Conservation (phyloP, 345 rosid species). For the Boechera divaricarpa region DNA sequence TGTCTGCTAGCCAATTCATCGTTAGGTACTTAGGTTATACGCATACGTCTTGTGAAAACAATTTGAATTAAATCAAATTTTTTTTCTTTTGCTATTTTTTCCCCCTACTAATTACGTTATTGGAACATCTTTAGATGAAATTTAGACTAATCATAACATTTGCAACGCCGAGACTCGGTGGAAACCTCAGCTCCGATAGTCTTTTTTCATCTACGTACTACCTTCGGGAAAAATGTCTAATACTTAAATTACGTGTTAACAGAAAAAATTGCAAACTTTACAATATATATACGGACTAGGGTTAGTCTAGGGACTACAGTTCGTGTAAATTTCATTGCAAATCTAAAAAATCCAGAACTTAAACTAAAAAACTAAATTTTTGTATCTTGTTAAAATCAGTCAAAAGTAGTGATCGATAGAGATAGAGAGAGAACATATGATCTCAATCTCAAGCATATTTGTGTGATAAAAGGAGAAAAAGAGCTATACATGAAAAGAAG, state of each 20-base stretch:
- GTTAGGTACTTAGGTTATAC: background rate
- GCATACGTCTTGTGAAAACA: background rate
- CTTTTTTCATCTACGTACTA: background rate
- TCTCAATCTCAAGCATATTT: conserved; percentile 27
- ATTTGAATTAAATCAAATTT: background rate
- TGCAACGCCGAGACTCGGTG: background rate
- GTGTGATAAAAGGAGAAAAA: conserved; percentile 36
- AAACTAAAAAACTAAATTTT: background rate
- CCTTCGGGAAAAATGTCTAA: background rate
- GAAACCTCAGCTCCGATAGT: conserved; percentile 6
- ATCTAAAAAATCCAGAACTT: background rate
- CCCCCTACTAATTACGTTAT: background rate
- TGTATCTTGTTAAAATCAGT: conserved; percentile 17
- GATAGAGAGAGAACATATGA: conserved; percentile 18
- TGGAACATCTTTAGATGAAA: background rate
- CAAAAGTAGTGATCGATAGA: conserved; percentile 27
- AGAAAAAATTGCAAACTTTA: background rate
- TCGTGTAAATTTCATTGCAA: background rate
- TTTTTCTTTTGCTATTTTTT: background rate
- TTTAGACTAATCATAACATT: background rate
- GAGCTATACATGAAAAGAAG: conserved; percentile 42
- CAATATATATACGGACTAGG: background rate
- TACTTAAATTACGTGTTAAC: background rate
- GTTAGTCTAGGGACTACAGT: background rate
- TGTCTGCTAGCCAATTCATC: background rate